Percentiles rank a stretch among this genome's conserved stretches.
phyloP scores from a whole-genome alignment of 2,329 filamentous ascomycete genomes.

The Akanthomyces uredinophilus region DNA sequence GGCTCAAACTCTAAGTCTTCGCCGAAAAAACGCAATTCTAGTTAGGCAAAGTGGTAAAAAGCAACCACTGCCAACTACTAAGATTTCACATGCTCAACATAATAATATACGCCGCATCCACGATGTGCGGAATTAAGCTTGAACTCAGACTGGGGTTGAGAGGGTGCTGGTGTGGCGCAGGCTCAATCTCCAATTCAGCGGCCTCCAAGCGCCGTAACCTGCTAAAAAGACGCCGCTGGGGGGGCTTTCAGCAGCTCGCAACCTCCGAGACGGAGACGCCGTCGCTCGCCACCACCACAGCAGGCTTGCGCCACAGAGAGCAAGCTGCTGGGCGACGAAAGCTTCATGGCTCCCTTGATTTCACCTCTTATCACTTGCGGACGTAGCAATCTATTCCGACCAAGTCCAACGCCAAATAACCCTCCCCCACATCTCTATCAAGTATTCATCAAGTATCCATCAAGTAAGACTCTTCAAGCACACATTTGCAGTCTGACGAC shows the following conservation, averaged over 20 bases:
- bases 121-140: background rate
- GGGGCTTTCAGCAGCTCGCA: background rate
- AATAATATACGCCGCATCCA: background rate
- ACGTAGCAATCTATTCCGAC: background rate
- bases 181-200: background rate
- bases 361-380: background rate
- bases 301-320: background rate
- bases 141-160: background rate
- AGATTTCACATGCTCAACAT: background rate
- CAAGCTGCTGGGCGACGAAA: background rate
- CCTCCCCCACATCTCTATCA: background rate
- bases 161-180: background rate
- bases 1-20: background rate
- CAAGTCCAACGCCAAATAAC: background rate
- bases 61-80: background rate
- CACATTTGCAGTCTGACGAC: background rate
- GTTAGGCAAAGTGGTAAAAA: background rate
- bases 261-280: background rate
- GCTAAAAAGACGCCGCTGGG: background rate
- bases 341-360: background rate
- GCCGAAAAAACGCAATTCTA: background rate
- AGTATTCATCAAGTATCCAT: background rate
- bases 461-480: background rate
- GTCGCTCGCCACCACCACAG: background rate
- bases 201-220: background rate